phyloP scores from a whole-genome alignment of 768 basidiomycete species.

The Hericium alpestre region DNA sequence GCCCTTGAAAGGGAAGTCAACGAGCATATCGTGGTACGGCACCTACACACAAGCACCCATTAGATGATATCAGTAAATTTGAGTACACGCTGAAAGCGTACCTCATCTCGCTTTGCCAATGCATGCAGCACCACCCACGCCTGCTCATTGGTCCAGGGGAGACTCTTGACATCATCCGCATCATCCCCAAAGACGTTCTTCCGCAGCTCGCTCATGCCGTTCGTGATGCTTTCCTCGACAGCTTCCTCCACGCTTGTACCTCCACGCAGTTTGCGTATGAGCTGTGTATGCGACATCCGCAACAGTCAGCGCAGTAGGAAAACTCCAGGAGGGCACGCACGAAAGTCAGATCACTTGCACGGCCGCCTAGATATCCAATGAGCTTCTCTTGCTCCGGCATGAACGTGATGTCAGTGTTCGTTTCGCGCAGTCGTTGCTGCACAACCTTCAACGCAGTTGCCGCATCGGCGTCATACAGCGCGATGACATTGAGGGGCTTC shows the following conservation, averaged over 20 bases:
- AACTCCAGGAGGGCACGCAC: slow-evolving; percentile 32
- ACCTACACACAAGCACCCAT: slow-evolving; percentile 34
- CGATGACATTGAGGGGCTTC: slow-evolving; percentile 70
- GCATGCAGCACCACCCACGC: slow-evolving; percentile 75
- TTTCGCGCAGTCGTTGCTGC: slow-evolving; percentile 61
- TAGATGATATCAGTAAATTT: not conserved
- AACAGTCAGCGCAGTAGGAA: not conserved
- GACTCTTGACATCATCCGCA: slow-evolving; percentile 69
- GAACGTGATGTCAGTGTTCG: slow-evolving; percentile 41
- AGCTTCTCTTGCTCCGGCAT: slow-evolving; percentile 42
- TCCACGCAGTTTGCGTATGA: slow-evolving; percentile 76
- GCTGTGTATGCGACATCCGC: slow-evolving; percentile 26
- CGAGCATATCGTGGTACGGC: slow-evolving; percentile 70
- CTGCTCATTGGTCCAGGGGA: slow-evolving; percentile 81
- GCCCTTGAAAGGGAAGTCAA: slow-evolving; percentile 87
- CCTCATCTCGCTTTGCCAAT: slow-evolving; percentile 59
- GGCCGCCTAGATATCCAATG: slow-evolving; percentile 75
- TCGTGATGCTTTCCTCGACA: slow-evolving; percentile 79
- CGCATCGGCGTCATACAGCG: slow-evolving; percentile 78
- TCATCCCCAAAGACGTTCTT: slow-evolving; percentile 95
- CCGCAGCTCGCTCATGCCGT: slow-evolving; percentile 71
- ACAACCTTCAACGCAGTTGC: slow-evolving; percentile 74
- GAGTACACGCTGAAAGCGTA: slow-evolving; percentile 3
- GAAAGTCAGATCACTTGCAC: slow-evolving; percentile 80
- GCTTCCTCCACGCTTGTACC: slow-evolving; percentile 68